Percentiles rank a stretch among this genome's conserved stretches.
phyloP scores from a whole-genome alignment of 805 yeast genomes.

The Scheffersomyces spartinae region DNA sequence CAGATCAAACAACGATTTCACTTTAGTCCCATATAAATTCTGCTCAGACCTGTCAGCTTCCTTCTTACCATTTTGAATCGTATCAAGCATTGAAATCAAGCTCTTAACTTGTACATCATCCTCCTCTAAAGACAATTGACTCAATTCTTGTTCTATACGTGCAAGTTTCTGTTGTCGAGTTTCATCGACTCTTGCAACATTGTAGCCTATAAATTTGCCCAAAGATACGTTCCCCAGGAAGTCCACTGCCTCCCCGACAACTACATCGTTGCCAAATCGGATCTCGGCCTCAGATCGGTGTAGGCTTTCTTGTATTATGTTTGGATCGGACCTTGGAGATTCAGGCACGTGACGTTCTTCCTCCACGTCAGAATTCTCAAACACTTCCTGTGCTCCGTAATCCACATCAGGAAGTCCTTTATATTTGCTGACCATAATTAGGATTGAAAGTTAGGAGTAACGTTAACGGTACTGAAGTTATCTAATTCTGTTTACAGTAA shows the following conservation, averaged over 20 bases:
- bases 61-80: too few relatives aligned
- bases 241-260: conserved; percentile 13
- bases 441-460: background rate
- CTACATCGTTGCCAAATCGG: conserved; percentile 8
- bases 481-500: background rate
- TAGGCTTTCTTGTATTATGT: background rate
- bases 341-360: conserved; percentile 5
- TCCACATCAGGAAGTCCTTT: conserved; percentile 1
- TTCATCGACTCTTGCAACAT: too few relatives aligned
- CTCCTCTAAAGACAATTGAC: too few relatives aligned
- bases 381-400: conserved; percentile 13
- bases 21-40: too few relatives aligned
- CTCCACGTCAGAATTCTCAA: conserved; percentile 26
- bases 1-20: too few relatives aligned
- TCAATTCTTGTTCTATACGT: conserved; percentile 21
- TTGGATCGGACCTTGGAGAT: too few relatives aligned
- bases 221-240: conserved; percentile 28
- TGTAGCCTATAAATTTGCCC: too few relatives aligned
- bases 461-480: background rate
- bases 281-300: conserved; percentile 5
- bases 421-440: background rate
- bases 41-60: too few relatives aligned
- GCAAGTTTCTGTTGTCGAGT: conserved; percentile 19
- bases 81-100: too few relatives aligned
- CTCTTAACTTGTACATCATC: too few relatives aligned